A percentile compares a stretch with the other conserved stretches of the same genome.
Evolutionary conservation across 352 stramenopile genomes (phyloP).

Genomic region (Elongisporangium anandrum): DNA sequence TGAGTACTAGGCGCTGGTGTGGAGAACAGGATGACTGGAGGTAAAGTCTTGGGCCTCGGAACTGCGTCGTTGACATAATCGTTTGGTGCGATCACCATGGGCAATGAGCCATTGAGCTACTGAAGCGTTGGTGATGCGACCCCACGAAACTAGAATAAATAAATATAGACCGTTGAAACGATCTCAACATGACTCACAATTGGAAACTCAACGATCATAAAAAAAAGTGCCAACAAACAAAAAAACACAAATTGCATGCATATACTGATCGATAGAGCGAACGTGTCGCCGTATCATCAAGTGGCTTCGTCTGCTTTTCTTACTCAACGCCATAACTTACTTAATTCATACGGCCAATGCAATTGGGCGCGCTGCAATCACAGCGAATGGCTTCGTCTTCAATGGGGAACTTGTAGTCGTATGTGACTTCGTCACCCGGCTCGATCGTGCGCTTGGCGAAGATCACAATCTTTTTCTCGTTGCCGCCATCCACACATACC

Average conservation of each 20-base stretch:
- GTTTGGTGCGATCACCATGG: not conserved
- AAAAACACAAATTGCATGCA: not conserved
- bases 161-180: not conserved
- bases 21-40: not conserved
- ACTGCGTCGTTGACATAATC: not conserved
- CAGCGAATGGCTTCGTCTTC: constrained; percentile 94
- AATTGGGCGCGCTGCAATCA: constrained; percentile 92
- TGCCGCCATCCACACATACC: constrained; percentile 61
- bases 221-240: not conserved
- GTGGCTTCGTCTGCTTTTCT: not conserved
- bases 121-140: too few relatives aligned
- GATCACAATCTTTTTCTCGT: constrained; percentile 96
- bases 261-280: not conserved
- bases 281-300: not conserved
- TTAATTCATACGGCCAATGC: constrained; percentile 94
- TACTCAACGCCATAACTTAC: not conserved
- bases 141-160: not conserved
- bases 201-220: not conserved
- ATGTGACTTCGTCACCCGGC: constrained; percentile 92
- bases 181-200: not conserved
- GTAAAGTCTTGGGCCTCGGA: not conserved
- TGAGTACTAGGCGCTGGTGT: not conserved
- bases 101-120: not conserved
- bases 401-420: constrained; percentile 97
- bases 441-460: constrained; percentile 91